Conservation (phyloP, 257 asterid species). For the Gentiana straminea region DNA sequence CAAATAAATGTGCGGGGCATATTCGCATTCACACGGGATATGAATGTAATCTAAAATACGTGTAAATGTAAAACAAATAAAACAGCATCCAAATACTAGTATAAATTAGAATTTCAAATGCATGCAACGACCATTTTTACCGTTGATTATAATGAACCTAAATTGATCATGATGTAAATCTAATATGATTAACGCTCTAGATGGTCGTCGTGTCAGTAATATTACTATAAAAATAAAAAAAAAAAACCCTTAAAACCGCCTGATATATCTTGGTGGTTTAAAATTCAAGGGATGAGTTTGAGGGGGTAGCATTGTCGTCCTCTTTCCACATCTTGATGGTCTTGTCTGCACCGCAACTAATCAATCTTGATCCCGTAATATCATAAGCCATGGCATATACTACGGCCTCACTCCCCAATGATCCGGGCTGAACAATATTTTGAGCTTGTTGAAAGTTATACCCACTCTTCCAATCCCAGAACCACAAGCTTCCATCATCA, state of each 20-base stretch:
- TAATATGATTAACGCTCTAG: too few species aligned
- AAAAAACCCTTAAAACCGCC: conserved; percentile 43
- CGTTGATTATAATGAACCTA: too few species aligned
- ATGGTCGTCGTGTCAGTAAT: too few species aligned
- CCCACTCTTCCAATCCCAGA: conserved; percentile 93
- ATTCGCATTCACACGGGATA: too few species aligned
- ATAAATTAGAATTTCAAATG: too few species aligned
- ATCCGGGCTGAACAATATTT: conserved; percentile 86
- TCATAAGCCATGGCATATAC: conserved; percentile 66
- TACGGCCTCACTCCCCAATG: conserved; percentile 95
- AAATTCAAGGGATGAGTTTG: conserved; percentile 88
- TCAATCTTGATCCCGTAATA: conserved; percentile 69
- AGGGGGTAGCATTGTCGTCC: conserved; percentile 74
- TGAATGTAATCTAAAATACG: too few species aligned
- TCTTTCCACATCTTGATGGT: conserved; percentile 99
- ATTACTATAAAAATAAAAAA: background rate
- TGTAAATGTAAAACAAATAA: too few species aligned
- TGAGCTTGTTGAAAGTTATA: conserved; percentile 85
- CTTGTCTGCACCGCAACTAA: conserved; percentile 90
- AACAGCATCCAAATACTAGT: too few species aligned
- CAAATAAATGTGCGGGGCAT: too few species aligned
- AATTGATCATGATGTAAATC: too few species aligned
- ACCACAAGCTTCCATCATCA: conserved; percentile 89
- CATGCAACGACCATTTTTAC: too few species aligned
- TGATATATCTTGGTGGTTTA: conserved; percentile 88